phyloP scores from a whole-genome alignment of 345 rosid species.

The Hypericum perforatum region DNA sequence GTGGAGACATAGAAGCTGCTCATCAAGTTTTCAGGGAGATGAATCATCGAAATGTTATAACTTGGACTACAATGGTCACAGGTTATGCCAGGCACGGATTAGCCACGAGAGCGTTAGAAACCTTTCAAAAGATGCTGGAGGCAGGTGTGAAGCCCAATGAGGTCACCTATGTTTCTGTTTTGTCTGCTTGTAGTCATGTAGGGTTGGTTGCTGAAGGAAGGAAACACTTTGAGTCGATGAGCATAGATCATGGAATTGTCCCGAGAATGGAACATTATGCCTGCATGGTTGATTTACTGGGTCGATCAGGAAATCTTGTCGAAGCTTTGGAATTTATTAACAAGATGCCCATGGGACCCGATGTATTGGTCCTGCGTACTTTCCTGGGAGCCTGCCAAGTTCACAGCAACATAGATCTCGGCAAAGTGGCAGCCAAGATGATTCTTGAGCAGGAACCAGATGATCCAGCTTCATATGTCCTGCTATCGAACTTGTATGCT shows the following conservation, averaged over 20 bases:
- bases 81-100: no score
- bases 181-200: slow-evolving; percentile 46
- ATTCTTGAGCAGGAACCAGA: slow-evolving; percentile 42
- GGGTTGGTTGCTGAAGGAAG: slow-evolving; percentile 42
- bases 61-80: no score
- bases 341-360: slow-evolving; percentile 32
- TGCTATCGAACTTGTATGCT: slow-evolving; percentile 49
- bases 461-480: slow-evolving; percentile 46
- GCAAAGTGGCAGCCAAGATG: slow-evolving; percentile 39
- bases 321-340: slow-evolving; percentile 35
- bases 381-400: slow-evolving; percentile 48
- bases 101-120: no score
- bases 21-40: no score
- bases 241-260: slow-evolving; percentile 24
- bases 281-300: slow-evolving; percentile 47
- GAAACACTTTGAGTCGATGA: slow-evolving; percentile 39
- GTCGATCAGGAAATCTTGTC: slow-evolving; percentile 32
- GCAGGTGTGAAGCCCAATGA: slow-evolving; percentile 33
- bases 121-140: slow-evolving; percentile 14
- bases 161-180: slow-evolving; percentile 32
- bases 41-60: no score
- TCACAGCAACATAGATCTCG: slow-evolving; percentile 31
- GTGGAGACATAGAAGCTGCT: no score
- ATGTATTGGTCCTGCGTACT: slow-evolving; percentile 39
- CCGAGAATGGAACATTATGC: slow-evolving; percentile 37